Conservation (phyloP, 169 alveolate species). For the Eimeria falciformis region DNA sequence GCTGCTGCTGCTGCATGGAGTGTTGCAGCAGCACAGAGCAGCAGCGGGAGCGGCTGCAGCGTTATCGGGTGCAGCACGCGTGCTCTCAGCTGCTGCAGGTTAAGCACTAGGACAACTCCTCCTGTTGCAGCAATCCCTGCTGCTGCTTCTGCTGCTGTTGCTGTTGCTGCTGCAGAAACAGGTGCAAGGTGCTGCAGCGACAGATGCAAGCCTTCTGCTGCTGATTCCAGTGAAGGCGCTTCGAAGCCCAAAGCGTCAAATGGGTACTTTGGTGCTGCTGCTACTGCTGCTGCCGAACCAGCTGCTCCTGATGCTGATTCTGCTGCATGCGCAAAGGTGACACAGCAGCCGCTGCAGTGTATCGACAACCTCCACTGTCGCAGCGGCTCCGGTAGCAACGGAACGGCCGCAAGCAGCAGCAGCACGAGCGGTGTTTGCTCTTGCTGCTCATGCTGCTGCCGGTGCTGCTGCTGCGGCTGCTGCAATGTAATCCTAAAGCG, state of each 20-base stretch:
- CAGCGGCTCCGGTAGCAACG: slow-evolving; percentile 30
- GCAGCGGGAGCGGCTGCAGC: slow-evolving; percentile 47
- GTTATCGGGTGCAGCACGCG: slow-evolving; percentile 58
- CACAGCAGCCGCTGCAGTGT: slow-evolving; percentile 58
- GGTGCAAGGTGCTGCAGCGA: slow-evolving; percentile 36
- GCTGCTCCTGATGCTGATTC: slow-evolving; percentile 45
- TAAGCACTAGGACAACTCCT: slow-evolving; percentile 40
- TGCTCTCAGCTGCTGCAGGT: slow-evolving; percentile 16
- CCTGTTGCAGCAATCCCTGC: slow-evolving; percentile 48
- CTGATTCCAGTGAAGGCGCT: slow-evolving; percentile 50
- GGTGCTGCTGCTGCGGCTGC: slow-evolving; percentile 33
- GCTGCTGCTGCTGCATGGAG: slow-evolving; percentile 43
- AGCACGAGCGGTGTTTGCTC: slow-evolving; percentile 4
- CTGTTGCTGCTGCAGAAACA: not conserved
- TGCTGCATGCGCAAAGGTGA: slow-evolving; percentile 56
- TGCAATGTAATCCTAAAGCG: slow-evolving; percentile 54
- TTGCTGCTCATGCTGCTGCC: not conserved
- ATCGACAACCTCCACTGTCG: slow-evolving; percentile 40
- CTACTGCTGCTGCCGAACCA: slow-evolving; percentile 17
- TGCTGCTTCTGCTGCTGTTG: slow-evolving; percentile 31
- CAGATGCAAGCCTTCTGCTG: slow-evolving; percentile 45
- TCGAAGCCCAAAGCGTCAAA: slow-evolving; percentile 44
- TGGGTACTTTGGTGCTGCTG: slow-evolving; percentile 26
- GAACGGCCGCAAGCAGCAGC: slow-evolving; percentile 54
- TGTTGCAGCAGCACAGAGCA: slow-evolving; percentile 38